phyloP scores from a whole-genome alignment of 208 protist species.

The Leishmania martiniquensis region DNA sequence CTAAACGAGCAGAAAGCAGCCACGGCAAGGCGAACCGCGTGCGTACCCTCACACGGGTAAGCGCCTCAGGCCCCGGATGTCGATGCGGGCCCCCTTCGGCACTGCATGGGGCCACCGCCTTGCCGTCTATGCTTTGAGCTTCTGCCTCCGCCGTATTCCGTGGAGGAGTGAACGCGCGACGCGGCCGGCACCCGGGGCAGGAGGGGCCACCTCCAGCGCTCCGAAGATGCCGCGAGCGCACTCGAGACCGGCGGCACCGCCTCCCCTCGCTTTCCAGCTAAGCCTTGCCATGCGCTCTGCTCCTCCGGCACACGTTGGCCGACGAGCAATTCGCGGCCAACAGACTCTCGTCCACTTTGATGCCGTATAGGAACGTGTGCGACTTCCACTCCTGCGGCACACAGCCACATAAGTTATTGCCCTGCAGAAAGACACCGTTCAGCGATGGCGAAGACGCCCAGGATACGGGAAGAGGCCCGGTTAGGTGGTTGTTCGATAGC shows the following conservation, averaged over 20 bases:
- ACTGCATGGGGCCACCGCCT: background rate
- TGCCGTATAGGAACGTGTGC: background rate
- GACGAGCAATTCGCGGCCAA: background rate
- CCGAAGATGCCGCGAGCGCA: background rate
- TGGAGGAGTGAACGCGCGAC: background rate
- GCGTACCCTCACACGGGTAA: no score
- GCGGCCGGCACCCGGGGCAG: no score
- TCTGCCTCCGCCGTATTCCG: background rate
- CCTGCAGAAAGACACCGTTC: slow-evolving; percentile 1
- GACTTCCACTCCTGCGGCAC: background rate
- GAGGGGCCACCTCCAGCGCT: background rate
- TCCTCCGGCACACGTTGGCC: background rate
- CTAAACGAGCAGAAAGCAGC: no score
- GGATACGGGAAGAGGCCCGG: background rate
- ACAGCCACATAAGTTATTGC: background rate
- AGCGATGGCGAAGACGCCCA: background rate
- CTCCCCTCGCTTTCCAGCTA: background rate
- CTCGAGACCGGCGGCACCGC: background rate
- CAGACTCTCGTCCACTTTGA: background rate
- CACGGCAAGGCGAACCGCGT: no score
- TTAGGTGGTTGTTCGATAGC: background rate
- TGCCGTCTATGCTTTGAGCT: background rate
- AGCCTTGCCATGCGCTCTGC: background rate
- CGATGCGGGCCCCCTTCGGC: background rate
- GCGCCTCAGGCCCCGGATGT: background rate